phyloP scores from a whole-genome alignment of 192 early-diverging fungal species.

The Entomortierella parvispora region DNA sequence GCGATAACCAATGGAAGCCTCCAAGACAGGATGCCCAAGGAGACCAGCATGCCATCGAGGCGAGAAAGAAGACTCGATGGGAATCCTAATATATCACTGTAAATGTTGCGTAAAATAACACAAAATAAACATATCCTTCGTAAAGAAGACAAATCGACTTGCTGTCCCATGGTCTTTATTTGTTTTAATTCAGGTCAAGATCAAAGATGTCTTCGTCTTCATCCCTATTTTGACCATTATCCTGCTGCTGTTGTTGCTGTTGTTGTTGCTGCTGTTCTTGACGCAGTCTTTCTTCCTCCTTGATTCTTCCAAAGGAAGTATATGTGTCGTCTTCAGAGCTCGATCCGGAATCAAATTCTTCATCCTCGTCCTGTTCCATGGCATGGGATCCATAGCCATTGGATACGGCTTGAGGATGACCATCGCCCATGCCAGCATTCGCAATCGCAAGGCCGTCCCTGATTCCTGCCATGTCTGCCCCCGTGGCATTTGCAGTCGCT shows the following conservation, averaged over 20 bases:
- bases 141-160: too few species aligned
- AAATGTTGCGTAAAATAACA: too few species aligned
- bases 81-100: too few species aligned
- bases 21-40: too few species aligned
- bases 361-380: slow-evolving; percentile 24
- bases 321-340: slow-evolving; percentile 35
- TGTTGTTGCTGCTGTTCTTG: slow-evolving; percentile 20
- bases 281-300: slow-evolving; percentile 7
- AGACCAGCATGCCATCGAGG: too few species aligned
- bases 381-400: slow-evolving; percentile 13
- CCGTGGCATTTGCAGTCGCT: not conserved
- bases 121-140: too few species aligned
- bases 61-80: slow-evolving; percentile 44
- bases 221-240: slow-evolving; percentile 8
- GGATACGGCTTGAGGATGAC: slow-evolving; percentile 3
- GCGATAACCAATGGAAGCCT: too few species aligned
- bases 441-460: not conserved
- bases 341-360: slow-evolving; percentile 28
- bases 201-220: slow-evolving; percentile 25
- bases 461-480: not conserved
- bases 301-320: slow-evolving; percentile 19
- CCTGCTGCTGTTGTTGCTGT: slow-evolving; percentile 21
- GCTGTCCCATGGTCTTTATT: not conserved
- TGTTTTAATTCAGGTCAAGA: slow-evolving; percentile 9
- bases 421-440: not conserved